Evolutionary conservation across 805 yeast species (phyloP).

Genomic region (Yamadazyma sp.): DNA sequence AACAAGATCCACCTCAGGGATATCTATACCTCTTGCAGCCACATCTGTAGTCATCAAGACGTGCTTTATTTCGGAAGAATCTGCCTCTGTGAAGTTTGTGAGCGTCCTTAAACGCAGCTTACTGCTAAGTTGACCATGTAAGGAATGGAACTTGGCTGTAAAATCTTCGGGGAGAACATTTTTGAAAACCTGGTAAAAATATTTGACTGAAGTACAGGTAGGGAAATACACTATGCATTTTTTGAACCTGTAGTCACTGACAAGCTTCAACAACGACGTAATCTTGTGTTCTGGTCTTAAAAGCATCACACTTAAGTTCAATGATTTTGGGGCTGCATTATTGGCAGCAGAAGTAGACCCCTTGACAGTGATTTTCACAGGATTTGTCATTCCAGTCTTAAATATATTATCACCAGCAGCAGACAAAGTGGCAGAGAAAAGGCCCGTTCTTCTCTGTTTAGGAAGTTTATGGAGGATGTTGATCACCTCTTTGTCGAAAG

Average conservation of each 20-base stretch:
- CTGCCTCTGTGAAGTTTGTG: constrained; percentile 53
- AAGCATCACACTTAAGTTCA: constrained; percentile 60
- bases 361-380: constrained; percentile 81
- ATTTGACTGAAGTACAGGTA: constrained; percentile 81
- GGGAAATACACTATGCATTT: constrained; percentile 92
- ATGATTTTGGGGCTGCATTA: constrained; percentile 57
- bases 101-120: constrained; percentile 75
- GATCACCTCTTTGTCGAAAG: constrained; percentile 69
- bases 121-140: constrained; percentile 90
- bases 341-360: constrained; percentile 32
- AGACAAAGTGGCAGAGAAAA: constrained; percentile 90
- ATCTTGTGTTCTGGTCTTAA: constrained; percentile 63
- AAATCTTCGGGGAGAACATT: constrained; percentile 30
- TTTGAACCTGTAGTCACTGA: constrained; percentile 56
- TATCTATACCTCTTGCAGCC: constrained; percentile 97
- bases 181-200: constrained; percentile 62
- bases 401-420: constrained; percentile 78
- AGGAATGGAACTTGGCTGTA: constrained; percentile 55
- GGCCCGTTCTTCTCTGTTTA: constrained; percentile 88
- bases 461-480: constrained; percentile 71
- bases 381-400: constrained; percentile 89
- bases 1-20: constrained; percentile 91
- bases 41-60: constrained; percentile 92
- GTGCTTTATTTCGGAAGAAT: constrained; percentile 41
- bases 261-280: constrained; percentile 52